These are phyloP conservation scores for Paramecium tetraurelia DNA, from an alignment of 73 alveolate genomes.

Conservation along the genomic window DNA sequence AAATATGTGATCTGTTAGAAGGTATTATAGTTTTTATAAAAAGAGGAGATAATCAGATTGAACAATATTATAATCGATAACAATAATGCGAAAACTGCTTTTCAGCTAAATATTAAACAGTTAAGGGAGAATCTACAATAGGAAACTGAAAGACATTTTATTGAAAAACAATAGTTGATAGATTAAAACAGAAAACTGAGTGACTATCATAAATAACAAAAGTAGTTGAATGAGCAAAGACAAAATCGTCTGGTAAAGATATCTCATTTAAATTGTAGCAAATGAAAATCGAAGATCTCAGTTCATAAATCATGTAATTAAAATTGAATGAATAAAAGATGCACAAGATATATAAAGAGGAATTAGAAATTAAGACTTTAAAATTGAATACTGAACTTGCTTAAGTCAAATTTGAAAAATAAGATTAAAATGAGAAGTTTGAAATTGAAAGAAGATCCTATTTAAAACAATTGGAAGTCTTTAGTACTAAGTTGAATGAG, in stretches of 20 bases:
- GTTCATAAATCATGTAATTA: not conserved
- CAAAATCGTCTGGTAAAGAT: not conserved
- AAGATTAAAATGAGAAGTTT: not conserved
- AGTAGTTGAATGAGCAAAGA: not conserved
- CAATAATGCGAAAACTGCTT: not conserved
- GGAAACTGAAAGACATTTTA: constrained; percentile 14
- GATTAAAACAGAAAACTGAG: not conserved
- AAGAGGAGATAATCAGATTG: constrained; percentile 36
- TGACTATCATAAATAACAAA: not conserved
- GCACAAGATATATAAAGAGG: not conserved
- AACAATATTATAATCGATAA: not conserved
- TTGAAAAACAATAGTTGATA: not conserved
- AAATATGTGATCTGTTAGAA: constrained; percentile 35
- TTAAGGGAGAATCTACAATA: not conserved
- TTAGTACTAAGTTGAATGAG: not conserved
- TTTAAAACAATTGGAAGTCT: not conserved
- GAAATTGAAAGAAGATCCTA: constrained; percentile 35
- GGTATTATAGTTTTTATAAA: not conserved
- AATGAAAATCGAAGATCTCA: constrained; percentile 18
- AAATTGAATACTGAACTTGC: not conserved
- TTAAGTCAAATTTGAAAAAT: not conserved
- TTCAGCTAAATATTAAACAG: not conserved
- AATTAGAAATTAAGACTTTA: not conserved
- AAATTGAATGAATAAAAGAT: not conserved
- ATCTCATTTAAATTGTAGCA: not conserved